These are phyloP conservation scores for Dactylorhiza incarnata DNA, from an alignment of 106 monocot species.

Conservation along the genomic window DNA sequence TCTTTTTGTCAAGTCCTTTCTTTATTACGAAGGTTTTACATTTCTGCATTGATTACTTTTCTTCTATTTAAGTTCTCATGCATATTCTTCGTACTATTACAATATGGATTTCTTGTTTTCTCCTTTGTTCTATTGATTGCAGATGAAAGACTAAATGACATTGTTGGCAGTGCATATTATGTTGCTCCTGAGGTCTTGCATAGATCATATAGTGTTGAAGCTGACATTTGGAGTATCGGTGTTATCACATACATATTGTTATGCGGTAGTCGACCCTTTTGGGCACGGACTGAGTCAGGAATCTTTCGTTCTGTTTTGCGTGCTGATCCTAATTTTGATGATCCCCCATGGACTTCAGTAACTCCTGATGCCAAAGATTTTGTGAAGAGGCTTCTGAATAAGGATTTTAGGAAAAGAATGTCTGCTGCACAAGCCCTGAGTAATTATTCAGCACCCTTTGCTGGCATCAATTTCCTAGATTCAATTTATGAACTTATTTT, in stretches of 20 bases:
- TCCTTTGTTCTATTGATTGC: not conserved
- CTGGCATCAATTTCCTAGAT: too few relatives aligned
- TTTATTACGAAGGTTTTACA: too few relatives aligned
- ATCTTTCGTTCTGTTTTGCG: constrained; percentile 79
- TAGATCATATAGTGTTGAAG: constrained; percentile 83
- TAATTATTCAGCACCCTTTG: constrained; percentile 10
- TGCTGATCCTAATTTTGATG: constrained; percentile 69
- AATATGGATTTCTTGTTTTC: too few relatives aligned
- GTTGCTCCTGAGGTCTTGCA: constrained; percentile 76
- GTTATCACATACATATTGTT: constrained; percentile 87
- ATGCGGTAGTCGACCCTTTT: constrained; percentile 81
- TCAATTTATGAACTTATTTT: too few relatives aligned
- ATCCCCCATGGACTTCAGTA: constrained; percentile 75
- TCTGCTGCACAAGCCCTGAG: constrained; percentile 50
- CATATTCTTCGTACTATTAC: not conserved
- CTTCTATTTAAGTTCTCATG: not conserved
- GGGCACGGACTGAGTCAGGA: constrained; percentile 82
- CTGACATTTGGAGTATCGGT: constrained; percentile 93
- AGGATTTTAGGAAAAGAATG: constrained; percentile 57
- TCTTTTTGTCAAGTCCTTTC: too few relatives aligned
- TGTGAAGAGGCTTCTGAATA: constrained; percentile 59
- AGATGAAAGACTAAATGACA: constrained; percentile 91
- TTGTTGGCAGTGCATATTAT: constrained; percentile 70
- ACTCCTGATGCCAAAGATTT: constrained; percentile 64
- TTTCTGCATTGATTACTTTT: too few relatives aligned